Evolutionary conservation across 1,284 basidiomycete species (phyloP).

Genomic region (Tilletia walkeri): DNA sequence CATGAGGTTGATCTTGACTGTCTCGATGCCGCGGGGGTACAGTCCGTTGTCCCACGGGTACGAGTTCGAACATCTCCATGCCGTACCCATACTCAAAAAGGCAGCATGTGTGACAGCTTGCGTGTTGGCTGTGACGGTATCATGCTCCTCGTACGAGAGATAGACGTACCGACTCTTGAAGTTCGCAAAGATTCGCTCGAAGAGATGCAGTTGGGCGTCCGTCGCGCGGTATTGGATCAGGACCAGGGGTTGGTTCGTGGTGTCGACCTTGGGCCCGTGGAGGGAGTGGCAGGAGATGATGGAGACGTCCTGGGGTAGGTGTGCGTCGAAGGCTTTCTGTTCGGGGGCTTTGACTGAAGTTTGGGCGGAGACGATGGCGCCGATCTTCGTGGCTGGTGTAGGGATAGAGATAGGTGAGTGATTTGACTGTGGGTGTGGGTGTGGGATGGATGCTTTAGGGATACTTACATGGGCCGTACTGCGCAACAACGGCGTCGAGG

Average conservation of each 20-base stretch:
- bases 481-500: constrained; percentile 76
- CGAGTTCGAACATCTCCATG: constrained; percentile 74
- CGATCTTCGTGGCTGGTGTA: constrained; percentile 77
- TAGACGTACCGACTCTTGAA: constrained; percentile 82
- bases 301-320: constrained; percentile 79
- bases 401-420: background rate
- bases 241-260: constrained; percentile 88
- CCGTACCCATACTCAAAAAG: constrained; percentile 97
- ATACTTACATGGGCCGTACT: constrained; percentile 82
- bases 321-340: constrained; percentile 80
- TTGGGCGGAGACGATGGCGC: constrained; percentile 89
- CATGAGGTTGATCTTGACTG: constrained; percentile 93
- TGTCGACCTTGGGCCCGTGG: constrained; percentile 87
- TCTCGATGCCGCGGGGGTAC: constrained; percentile 97
- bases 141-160: constrained; percentile 91
- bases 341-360: constrained; percentile 97
- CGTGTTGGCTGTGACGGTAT: constrained; percentile 92
- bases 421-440: background rate
- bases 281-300: constrained; percentile 93
- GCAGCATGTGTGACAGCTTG: constrained; percentile 98
- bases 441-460: too few relatives aligned
- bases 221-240: constrained; percentile 84
- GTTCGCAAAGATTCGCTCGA: constrained; percentile 79
- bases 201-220: constrained; percentile 70
- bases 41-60: constrained; percentile 93